phyloP scores from a whole-genome alignment of 2,329 filamentous ascomycete species.

The Balansia obtecta region DNA sequence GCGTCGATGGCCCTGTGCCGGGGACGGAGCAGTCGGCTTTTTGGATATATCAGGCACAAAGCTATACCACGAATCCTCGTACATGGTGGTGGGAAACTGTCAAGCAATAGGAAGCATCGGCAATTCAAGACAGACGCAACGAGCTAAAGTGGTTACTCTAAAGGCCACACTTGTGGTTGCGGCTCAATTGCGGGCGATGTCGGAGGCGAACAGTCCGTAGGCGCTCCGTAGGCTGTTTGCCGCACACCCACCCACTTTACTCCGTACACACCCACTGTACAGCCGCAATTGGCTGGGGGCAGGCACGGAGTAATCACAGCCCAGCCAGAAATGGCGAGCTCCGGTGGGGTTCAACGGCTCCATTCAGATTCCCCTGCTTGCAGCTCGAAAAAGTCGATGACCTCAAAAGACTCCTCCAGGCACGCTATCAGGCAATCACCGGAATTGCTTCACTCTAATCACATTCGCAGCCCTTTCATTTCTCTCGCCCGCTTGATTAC shows the following conservation, averaged over 20 bases:
- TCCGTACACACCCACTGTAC: no score
- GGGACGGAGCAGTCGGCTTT: constrained; percentile 30
- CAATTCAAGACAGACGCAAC: not conserved
- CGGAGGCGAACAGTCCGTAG: constrained; percentile 6
- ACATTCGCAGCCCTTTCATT: no score
- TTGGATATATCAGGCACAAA: constrained; percentile 53
- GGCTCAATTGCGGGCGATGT: not conserved
- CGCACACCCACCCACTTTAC: no score
- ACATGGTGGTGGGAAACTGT: constrained; percentile 39
- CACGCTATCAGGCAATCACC: not conserved
- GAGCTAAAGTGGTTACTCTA: constrained; percentile 8
- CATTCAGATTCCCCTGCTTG: not conserved
- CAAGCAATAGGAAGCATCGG: not conserved
- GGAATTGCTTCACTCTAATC: not conserved
- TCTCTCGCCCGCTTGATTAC: not conserved
- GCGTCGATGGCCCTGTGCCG: constrained; percentile 45
- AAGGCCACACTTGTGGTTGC: constrained; percentile 13
- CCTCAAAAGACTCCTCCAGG: not conserved
- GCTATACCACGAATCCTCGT: constrained; percentile 77
- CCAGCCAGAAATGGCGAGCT: no score
- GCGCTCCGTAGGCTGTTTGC: not conserved
- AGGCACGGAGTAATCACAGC: not conserved
- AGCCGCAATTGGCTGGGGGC: not conserved
- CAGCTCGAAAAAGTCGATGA: constrained; percentile 1
- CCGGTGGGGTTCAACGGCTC: no score